These are phyloP conservation scores for Phalaenopsis aphrodite DNA, from an alignment of 106 monocot species.

Conservation along the genomic window DNA sequence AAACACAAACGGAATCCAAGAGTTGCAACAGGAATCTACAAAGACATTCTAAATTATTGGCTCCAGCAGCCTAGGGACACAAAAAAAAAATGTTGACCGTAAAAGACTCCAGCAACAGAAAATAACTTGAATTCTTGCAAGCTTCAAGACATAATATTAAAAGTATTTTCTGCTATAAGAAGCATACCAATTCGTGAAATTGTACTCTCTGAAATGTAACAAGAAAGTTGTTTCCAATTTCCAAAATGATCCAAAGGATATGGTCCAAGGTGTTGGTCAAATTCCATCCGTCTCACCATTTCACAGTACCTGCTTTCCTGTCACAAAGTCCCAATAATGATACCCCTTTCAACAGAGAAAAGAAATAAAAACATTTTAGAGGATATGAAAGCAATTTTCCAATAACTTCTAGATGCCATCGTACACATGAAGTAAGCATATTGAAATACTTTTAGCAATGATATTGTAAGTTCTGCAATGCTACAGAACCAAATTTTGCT, in stretches of 20 bases:
- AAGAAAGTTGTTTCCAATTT: conserved; percentile 76
- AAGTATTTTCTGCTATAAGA: background rate
- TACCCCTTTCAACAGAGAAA: background rate
- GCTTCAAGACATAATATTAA: background rate
- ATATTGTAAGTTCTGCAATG: background rate
- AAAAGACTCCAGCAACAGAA: background rate
- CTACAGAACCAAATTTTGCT: background rate
- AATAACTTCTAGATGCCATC: background rate
- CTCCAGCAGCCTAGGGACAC: background rate
- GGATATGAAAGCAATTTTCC: background rate
- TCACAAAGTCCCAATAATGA: conserved; percentile 9
- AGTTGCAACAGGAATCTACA: background rate
- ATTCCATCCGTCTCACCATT: conserved; percentile 76
- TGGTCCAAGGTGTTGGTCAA: conserved; percentile 80
- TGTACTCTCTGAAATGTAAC: conserved; percentile 52
- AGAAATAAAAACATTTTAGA: background rate
- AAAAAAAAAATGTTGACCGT: background rate
- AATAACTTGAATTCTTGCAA: background rate
- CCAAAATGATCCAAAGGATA: conserved; percentile 65
- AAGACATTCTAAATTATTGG: background rate
- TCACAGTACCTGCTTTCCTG: conserved; percentile 70
- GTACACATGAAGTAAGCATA: background rate
- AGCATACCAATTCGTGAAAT: conserved; percentile 63
- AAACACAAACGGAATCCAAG: background rate
- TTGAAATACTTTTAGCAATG: background rate